Evolutionary conservation across 192 early-diverging fungal species (phyloP).

Genomic region (Borealophlyctis nickersoniae): DNA sequence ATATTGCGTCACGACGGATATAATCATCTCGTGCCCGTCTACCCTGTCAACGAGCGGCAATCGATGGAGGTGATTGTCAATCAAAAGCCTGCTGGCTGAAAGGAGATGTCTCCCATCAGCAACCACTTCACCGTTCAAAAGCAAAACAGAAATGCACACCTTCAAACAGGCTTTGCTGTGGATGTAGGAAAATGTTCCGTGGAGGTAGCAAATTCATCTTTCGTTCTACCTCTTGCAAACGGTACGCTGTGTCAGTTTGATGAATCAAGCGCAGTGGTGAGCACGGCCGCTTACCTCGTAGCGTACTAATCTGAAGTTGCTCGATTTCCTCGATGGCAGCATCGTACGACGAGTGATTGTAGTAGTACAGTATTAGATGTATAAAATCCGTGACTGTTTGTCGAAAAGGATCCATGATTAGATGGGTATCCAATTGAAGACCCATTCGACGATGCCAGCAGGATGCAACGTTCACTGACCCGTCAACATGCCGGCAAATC

Average conservation of each 20-base stretch:
- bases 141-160: slow-evolving; percentile 25
- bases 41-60: slow-evolving; percentile 81
- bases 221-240: slow-evolving; percentile 57
- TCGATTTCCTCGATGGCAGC: slow-evolving; percentile 87
- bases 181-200: slow-evolving; percentile 72
- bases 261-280: no score
- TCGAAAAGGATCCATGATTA: no score
- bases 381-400: slow-evolving; percentile 87
- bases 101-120: background rate
- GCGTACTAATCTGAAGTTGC: slow-evolving; percentile 63
- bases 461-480: no score
- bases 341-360: slow-evolving; percentile 65
- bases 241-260: background rate
- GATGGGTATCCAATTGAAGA: no score
- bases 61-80: slow-evolving; percentile 81
- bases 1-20: slow-evolving; percentile 86
- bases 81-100: slow-evolving; percentile 66
- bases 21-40: slow-evolving; percentile 79
- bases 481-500: slow-evolving; percentile 93
- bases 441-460: no score
- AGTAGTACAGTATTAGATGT: slow-evolving; percentile 90
- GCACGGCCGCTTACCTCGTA: slow-evolving; percentile 67
- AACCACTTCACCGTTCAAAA: slow-evolving; percentile 2
- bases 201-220: slow-evolving; percentile 55
- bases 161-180: slow-evolving; percentile 82